Conservation (phyloP, 306 rosid species). For the Casuarina glauca region DNA sequence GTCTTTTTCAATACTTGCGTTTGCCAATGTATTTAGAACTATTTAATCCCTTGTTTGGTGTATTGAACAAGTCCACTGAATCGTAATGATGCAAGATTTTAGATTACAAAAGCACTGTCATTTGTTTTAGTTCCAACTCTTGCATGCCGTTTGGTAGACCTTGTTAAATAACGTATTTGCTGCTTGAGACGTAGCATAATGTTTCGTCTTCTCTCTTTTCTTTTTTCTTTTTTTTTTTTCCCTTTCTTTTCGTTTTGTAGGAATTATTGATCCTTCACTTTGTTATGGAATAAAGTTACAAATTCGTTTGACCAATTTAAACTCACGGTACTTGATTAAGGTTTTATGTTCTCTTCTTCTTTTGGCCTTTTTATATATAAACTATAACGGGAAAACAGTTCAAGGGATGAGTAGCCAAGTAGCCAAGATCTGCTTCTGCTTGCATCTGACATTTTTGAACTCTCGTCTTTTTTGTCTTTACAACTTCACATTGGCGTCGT, state of each 20-base stretch:
- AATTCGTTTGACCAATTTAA: neutral
- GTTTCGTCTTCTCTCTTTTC: neutral
- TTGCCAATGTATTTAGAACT: neutral
- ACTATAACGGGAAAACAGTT: no score
- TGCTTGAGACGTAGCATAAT: neutral
- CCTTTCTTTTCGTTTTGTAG: neutral
- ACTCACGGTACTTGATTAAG: neutral
- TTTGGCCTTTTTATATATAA: no score
- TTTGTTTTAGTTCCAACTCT: neutral
- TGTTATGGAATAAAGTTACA: neutral
- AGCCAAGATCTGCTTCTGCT: no score
- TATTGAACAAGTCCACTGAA: neutral
- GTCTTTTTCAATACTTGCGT: neutral
- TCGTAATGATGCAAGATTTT: neutral
- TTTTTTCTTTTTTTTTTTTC: neutral
- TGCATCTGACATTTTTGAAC: no score
- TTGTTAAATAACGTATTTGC: neutral
- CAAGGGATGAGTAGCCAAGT: no score
- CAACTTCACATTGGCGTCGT: no score
- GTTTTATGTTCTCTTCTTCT: neutral
- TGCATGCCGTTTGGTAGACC: neutral
- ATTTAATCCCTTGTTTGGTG: neutral
- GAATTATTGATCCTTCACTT: neutral
- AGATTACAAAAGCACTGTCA: neutral
- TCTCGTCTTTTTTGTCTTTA: no score